These are phyloP conservation scores for Madurella fahalii DNA, from an alignment of 2,329 filamentous ascomycete genomes.

Conservation along the genomic window DNA sequence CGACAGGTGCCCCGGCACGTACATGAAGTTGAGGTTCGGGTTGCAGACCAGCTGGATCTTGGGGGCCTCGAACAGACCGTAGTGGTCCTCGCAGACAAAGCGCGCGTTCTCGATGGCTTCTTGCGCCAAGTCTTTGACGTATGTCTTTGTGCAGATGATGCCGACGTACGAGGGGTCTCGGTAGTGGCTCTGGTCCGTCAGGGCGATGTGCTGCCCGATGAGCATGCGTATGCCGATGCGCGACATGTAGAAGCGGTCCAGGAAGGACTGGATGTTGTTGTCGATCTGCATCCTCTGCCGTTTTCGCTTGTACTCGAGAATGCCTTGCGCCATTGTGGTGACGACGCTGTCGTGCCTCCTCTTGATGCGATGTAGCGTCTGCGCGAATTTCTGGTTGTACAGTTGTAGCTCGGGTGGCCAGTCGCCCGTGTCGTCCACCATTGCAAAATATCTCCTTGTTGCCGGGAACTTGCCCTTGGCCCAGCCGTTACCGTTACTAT, in stretches of 20 bases:
- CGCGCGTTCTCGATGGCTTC: slow-evolving; percentile 98
- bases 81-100: slow-evolving; percentile 99
- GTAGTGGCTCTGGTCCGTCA: slow-evolving; percentile 88
- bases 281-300: slow-evolving; percentile 98
- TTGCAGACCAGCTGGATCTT: slow-evolving; percentile 96
- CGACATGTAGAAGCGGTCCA: slow-evolving; percentile 99
- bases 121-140: slow-evolving; percentile 88
- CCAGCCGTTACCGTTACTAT: slow-evolving; percentile 42
- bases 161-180: slow-evolving; percentile 92
- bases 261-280: slow-evolving; percentile 92
- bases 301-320: slow-evolving; percentile 95
- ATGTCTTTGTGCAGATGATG: slow-evolving; percentile 98
- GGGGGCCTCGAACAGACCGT: slow-evolving; percentile 92
- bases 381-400: slow-evolving; percentile 88
- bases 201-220: slow-evolving; percentile 95
- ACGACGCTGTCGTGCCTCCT: slow-evolving; percentile 93
- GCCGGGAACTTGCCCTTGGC: slow-evolving; percentile 45
- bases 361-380: slow-evolving; percentile 91
- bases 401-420: slow-evolving; percentile 94
- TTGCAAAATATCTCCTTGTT: slow-evolving; percentile 78
- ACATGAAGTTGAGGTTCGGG: slow-evolving; percentile 96
- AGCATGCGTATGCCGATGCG: slow-evolving; percentile 99
- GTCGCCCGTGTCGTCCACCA: slow-evolving; percentile 79
- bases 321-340: slow-evolving; percentile 95
- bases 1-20: slow-evolving; percentile 95